Base-by-base conservation (phyloP, 176 grass and related monocot genomes). In the Rhipidocladum racemiflorum region DNA sequence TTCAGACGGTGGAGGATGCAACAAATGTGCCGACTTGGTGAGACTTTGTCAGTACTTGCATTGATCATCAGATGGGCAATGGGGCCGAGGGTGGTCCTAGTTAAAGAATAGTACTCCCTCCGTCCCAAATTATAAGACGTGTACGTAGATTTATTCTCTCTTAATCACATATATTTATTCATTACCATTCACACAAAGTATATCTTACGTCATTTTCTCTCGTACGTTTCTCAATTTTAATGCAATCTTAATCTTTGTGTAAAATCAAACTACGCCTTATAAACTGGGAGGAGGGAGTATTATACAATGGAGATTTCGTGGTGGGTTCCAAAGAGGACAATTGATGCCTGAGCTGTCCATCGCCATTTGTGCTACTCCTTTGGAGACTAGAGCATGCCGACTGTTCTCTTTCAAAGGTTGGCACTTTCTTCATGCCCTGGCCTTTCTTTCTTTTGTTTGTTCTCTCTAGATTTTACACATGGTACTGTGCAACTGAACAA, bases 261-360 rank as follows among this genome's bases (percentile, higher is more conserved):
- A n/a, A n/a, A n/a, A n/a, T n/a, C n/a, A n/a, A n/a, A n/a, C n/a
- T n/a, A n/a, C n/a, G n/a, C n/a, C n/a, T n/a, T n/a, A n/a, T n/a
- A n/a, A n/a, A n/a, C n/a, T n/a, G n/a, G n/a, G n/a, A n/a, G n/a
- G n/a, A n/a, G n/a, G n/a, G n/a, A n/a, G n/a, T n/a, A n/a, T 2
- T 17, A 18, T 18, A 18, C 6, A 51, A 20, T 51, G 49, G 49
- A 46, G 44, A 14, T 53, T 62, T 9, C 64, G 54, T 42, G 45
- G 48, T 65, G 36, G 38, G 69, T 61, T 59, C 36, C 70, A 62
- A 39, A 30, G 21, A 69, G 51, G 71, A 62, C 78, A 18, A 70
- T n/a, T n/a, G n/a, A n/a, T 18, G 53, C 11, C 16, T 46, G n/a
- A 68, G 63, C 62, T 69, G 85, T 39, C 2, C 57, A 9, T 7